A percentile compares a stretch with the other conserved stretches of the same genome.
Conservation (phyloP, 2,329 filamentous ascomycete genomes). For the Colletotrichum kahawae region DNA sequence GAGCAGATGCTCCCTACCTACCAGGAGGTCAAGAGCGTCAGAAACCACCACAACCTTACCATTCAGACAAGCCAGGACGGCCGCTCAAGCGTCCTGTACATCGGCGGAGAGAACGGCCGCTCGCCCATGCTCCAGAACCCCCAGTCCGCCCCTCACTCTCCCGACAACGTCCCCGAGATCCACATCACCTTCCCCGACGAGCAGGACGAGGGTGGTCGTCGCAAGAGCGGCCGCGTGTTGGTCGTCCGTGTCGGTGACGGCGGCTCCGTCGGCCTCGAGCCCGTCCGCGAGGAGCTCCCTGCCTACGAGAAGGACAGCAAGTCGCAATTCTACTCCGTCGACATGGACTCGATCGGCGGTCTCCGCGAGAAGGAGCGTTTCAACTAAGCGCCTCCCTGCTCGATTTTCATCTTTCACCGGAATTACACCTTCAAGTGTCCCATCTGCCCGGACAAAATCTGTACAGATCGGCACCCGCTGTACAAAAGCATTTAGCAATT, state of each 20-base stretch:
- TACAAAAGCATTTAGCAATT: slow-evolving; percentile 18
- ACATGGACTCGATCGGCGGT: slow-evolving; percentile 93
- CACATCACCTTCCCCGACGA: slow-evolving; percentile 98
- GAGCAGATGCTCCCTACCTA: slow-evolving; percentile 71
- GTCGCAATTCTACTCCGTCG: slow-evolving; percentile 87
- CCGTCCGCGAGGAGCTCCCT: slow-evolving; percentile 79
- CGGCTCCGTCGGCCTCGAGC: slow-evolving; percentile 85
- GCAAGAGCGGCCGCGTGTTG: slow-evolving; percentile 85
- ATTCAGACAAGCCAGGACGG: slow-evolving; percentile 60
- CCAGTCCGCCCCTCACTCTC: slow-evolving; percentile 74
- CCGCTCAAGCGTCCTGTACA: slow-evolving; percentile 75
- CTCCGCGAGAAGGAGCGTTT: slow-evolving; percentile 83
- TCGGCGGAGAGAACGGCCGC: slow-evolving; percentile 73
- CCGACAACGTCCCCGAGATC: slow-evolving; percentile 90
- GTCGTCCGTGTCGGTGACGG: slow-evolving; percentile 90
- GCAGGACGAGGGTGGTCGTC: slow-evolving; percentile 82
- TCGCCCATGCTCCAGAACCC: slow-evolving; percentile 75
- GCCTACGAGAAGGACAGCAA: slow-evolving; percentile 85
- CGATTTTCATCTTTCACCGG: neutral
- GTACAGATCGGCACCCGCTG: slow-evolving; percentile 20
- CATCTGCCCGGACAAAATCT: slow-evolving; percentile 3
- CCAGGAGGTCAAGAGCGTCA: slow-evolving; percentile 61
- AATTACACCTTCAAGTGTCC: slow-evolving; percentile 4
- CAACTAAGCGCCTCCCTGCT: slow-evolving; percentile 28
- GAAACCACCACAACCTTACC: slow-evolving; percentile 60